These are phyloP conservation scores for Histomonas meleagridis DNA, from an alignment of 208 protist genomes.

Conservation along the genomic window DNA sequence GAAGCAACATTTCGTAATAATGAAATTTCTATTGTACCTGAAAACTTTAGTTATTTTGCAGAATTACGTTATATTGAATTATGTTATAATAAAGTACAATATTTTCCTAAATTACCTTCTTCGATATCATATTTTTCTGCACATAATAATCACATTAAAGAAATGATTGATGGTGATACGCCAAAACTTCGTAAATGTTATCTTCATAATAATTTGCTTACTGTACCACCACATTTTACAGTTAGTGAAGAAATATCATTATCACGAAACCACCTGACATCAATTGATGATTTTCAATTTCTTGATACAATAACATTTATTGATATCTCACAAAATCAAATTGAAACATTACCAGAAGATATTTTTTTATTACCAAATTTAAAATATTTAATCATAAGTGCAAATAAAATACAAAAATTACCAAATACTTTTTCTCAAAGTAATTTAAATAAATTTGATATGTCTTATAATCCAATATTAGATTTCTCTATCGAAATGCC, in stretches of 20 bases:
- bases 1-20: neutral
- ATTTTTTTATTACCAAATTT: neutral
- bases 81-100: neutral
- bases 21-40: neutral
- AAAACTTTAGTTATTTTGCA: neutral
- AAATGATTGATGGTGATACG: neutral
- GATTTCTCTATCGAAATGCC: too few relatives aligned
- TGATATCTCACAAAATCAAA: conserved; percentile 18
- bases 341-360: conserved; percentile 11
- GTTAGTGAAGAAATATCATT: neutral
- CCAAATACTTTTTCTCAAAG: too few relatives aligned
- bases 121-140: neutral
- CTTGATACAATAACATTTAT: neutral
- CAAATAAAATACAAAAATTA: neutral
- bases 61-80: neutral
- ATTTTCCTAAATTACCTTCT: neutral
- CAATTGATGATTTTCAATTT: neutral
- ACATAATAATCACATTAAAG: neutral
- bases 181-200: neutral
- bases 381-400: neutral
- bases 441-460: too few relatives aligned
- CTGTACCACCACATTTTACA: neutral
- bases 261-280: neutral
- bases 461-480: too few relatives aligned
- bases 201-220: neutral